Base-by-base conservation (phyloP, 148 eudicot species). In the Silene latifolia region DNA sequence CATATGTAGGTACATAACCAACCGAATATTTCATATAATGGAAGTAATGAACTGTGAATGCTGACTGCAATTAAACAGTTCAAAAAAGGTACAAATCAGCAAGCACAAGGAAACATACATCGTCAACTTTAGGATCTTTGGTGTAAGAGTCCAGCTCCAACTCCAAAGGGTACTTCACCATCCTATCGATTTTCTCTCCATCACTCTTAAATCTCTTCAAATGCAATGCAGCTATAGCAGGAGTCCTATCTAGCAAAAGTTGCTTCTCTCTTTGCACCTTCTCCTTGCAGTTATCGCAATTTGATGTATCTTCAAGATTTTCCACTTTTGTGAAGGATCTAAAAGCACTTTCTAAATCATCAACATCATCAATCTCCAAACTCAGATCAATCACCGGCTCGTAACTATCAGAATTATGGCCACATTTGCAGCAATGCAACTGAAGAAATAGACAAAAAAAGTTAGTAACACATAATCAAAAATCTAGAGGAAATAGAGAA, bases 161-260 rank as follows among this genome's bases (percentile, higher is more conserved):
- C 81, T 87, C 93, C 72, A 88, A 69, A 9, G 97, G 97, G 77
- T 84, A 92, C 54, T 81, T 80, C 46, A 95, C 93, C 74, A 61
- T 79, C 80, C 83, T 92, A 57, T 92, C 93, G 72, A 90, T 92
- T 76, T 95, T 95, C 84, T 90, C 87, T 13, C 97, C 97, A 85
- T 92, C 85, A 77, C 85, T 87, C 84, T 95, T 92, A 76, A 95
- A 95, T 77, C 98, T 90, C 86, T 95, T 95, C 79, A 95, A 76
- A 85, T 95, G 98, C 47, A 95, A 85, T 25, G 85, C 81, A 56
- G 90, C 92, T 32, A 95, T 83, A 62, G 83, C 73, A 59, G 98
- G 98, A 79, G 84, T 83, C 81, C 85, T 85, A 56, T 92, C 96
- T 75, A 95, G 72, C 76, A 86, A 48, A 79, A 92, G 96, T 74